Evolutionary conservation across 2,329 filamentous ascomycete species (phyloP), one percentile per base, ranked within the genome.

Genomic region (Ramularia endophylla): DNA sequence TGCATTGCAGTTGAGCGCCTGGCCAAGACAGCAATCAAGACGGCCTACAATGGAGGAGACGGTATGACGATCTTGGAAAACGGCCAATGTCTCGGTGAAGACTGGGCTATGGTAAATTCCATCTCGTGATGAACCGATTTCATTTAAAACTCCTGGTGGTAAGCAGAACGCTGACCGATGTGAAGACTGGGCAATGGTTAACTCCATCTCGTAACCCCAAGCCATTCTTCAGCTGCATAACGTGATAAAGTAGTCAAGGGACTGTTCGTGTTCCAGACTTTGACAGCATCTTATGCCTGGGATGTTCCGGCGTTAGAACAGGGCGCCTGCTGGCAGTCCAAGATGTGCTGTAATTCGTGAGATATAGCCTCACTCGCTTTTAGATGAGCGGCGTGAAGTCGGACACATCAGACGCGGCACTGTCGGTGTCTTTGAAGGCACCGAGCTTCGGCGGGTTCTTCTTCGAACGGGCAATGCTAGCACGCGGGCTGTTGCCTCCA

Each of bases 61-160:
- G 52, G 53, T 11, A 60, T 57, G 51, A 57, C 52, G 40, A 57
- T 63, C 11, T 29, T 65, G 53, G 62, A 65, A 52, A 63, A 63
- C 34, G 55, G 46, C 41, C 60, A 61, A 29, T 59, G 57, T 35
- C 39, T 65, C 36, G 62, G 61, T 5, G 56, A 61, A 37, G 35
- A 27, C 20, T 37, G 35, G 20, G 35, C 35, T 20, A 19, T 27
- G 22, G 13, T 37, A 25, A 37, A 27, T 12, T 22, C 17, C 22
- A 27, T 37, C 27, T 17, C 35, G 6, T 37, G 32, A 34, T 5
- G 5, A 31, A n/a, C n/a, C n/a, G n/a, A n/a, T n/a, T n/a, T n/a
- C n/a, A n/a, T n/a, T n/a, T n/a, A n/a, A n/a, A n/a, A n/a, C n/a
- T n/a, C n/a, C n/a, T n/a, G n/a, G n/a, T n/a, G n/a, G n/a, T n/a